Evolutionary conservation across 2,329 filamentous ascomycete genomes (phyloP).

Genomic region (Graphium sp.): DNA sequence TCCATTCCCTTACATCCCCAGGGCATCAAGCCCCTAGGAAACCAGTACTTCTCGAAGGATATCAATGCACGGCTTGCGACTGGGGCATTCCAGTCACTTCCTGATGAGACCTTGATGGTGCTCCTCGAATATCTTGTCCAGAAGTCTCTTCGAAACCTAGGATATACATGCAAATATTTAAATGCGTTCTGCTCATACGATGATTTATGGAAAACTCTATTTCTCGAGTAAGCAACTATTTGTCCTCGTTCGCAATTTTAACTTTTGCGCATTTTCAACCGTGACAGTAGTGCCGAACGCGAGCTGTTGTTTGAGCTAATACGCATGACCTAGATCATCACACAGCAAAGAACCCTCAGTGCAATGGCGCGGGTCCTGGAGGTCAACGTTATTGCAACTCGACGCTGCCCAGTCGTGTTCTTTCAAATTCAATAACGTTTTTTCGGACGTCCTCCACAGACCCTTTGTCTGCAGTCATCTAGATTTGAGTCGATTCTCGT

Average conservation of each 20-base stretch:
- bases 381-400: conserved; percentile 55
- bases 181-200: conserved; percentile 74
- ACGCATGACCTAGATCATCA: too few species aligned
- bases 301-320: too few species aligned
- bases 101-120: conserved; percentile 66
- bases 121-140: conserved; percentile 62
- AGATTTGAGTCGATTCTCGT: conserved; percentile 45
- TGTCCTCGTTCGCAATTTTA: too few species aligned
- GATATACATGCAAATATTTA: conserved; percentile 67
- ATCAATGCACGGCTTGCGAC: conserved; percentile 49
- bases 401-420: conserved; percentile 51
- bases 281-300: too few species aligned
- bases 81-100: conserved; percentile 50
- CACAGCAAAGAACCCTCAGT: background rate
- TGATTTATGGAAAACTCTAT: conserved; percentile 77
- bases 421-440: conserved; percentile 63
- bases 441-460: conserved; percentile 77
- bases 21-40: conserved; percentile 73
- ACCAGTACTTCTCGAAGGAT: conserved; percentile 51
- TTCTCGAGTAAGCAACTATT: conserved; percentile 64
- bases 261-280: too few species aligned
- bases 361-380: conserved; percentile 34
- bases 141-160: conserved; percentile 43
- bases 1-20: conserved; percentile 66
- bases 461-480: conserved; percentile 83